These are phyloP conservation scores for Evansstolkia leycettana DNA, from an alignment of 495 filamentous ascomycete genomes.

Conservation along the genomic window DNA sequence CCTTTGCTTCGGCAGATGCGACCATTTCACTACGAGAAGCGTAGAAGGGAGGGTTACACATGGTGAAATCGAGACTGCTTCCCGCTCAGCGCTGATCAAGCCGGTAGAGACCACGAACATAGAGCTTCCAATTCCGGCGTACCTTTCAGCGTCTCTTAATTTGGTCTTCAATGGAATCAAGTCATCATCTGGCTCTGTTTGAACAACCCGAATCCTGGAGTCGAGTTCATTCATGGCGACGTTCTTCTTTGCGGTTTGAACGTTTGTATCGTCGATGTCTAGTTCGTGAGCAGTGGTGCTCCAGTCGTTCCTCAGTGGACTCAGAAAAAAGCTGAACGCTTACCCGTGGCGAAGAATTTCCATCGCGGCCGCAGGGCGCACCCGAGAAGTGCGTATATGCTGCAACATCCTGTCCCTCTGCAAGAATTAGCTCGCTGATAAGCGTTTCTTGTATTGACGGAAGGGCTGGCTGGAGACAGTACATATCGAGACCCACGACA, in stretches of 20 bases:
- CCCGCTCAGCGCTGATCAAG: background rate
- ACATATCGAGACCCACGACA: slow-evolving; percentile 72
- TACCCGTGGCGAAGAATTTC: slow-evolving; percentile 63
- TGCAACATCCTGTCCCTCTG: slow-evolving; percentile 76
- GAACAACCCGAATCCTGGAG: slow-evolving; percentile 50
- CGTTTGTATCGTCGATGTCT: slow-evolving; percentile 69
- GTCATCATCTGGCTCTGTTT: slow-evolving; percentile 33
- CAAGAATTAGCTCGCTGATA: slow-evolving; percentile 2
- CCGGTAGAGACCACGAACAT: too few relatives aligned
- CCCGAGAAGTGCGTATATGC: slow-evolving; percentile 84
- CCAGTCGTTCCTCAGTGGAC: background rate
- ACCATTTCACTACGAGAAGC: slow-evolving; percentile 55
- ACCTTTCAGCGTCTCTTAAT: slow-evolving; percentile 38
- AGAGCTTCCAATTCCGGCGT: slow-evolving; percentile 1
- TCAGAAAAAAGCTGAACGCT: too few relatives aligned
- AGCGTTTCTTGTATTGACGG: background rate
- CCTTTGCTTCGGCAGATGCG: slow-evolving; percentile 50
- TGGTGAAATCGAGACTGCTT: slow-evolving; percentile 66
- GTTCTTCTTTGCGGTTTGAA: slow-evolving; percentile 53
- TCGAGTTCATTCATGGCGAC: slow-evolving; percentile 50
- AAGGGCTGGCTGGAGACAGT: slow-evolving; percentile 1
- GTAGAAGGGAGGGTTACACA: slow-evolving; percentile 96
- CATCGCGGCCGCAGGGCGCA: slow-evolving; percentile 53
- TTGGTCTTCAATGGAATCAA: slow-evolving; percentile 44
- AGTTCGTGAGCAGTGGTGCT: background rate